Base-by-base conservation (phyloP, 441 rosid genomes). In the Euphorbia corollata region DNA sequence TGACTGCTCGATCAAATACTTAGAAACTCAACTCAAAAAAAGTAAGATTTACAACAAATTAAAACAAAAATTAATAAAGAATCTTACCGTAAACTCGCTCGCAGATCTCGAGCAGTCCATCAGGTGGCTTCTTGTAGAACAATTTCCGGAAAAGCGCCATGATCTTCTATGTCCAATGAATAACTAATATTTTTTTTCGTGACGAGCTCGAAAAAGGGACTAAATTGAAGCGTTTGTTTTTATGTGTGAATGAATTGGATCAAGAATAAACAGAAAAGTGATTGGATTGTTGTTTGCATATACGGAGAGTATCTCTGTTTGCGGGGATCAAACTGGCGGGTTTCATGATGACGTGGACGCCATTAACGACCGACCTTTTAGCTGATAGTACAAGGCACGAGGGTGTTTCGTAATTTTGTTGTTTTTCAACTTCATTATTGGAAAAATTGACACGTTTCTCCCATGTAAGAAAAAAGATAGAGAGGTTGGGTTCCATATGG, bases 101-200 rank as follows among this genome's bases (percentile, higher is more conserved):
- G 41, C 41, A 36, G 41, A 36, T 36, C 41, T 36, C 41, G 41
- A 36, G 41, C 41, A 36, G 9, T 36, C 41, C 41, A 36, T 36
- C 9, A 36, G 41, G 41, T 36, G 41, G 41, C 41, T 36, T 36
- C 41, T 36, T 36, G 41, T 36, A 36, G 41, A 36, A 36, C 9
- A 36, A 2, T 36, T 36, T 36, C 41, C 41, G 41, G 9, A 36
- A 36, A 27, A 91, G 78, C 51, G 91, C 87, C 98, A 93, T 90
- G 65, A 59, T 30, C 30, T 43, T 47, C 30, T 43, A 34, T 63
- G 20, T 54, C 58, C 12, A 19, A 54, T 54, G 20, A 54, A 5
- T 5, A 38, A 5, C 7, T 2, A 38, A 9, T 54, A 20, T 8
- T 27, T 19, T 8, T 27, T 19, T 20, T 38, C 4, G 7, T 38